Evolutionary conservation across 495 filamentous ascomycete genomes (phyloP), one percentile per base, ranked within the genome.

Genomic region (Tetracladium setigerum): DNA sequence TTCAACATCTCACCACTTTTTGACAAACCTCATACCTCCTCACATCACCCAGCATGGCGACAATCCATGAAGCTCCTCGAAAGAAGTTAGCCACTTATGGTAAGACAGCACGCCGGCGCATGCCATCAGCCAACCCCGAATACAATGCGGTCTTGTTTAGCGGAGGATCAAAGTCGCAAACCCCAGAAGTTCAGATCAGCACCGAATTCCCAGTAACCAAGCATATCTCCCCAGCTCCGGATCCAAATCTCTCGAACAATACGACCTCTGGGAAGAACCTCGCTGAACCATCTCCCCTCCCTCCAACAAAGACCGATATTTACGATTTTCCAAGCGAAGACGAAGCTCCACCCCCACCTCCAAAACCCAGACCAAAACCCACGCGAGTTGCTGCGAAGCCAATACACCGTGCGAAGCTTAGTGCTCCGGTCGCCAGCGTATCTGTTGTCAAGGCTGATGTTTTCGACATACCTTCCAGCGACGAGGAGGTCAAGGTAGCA

Each of bases 71-170:
- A 22, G 57, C 56, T 17, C 64, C 59, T 51, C 74, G 71, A 42
- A 70, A 68, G 50, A 58, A 38, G 32, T 24, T 62, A 30, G 59
- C 65, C 19, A 77, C 73, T 1, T 77, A 77, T 55, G 73, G 74
- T 31, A 72, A 69, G 45, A 45, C 65, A 10, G 50, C 58, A 27
- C 62, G 55, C 46, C 60, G 56, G 30, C 55, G 61, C 14, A 13
- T 44, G 41, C 41, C 41, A 27, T 27, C 22, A 27, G 22, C 30
- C 16, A 44, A 51, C 27, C 50, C 73, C 12, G 48, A 59, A 5
- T 52, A 46, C 38, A 27, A 27, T 7, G 22, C 7, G 22, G 22
- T 27, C 3, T 27, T 27, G 3, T 27, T 27, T 7, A 47, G 31
- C 32, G 52, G 55, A 30, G 22, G 36, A 31, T 47, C 56, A 22